These are phyloP conservation scores for Polytolypa hystricis DNA, from an alignment of 2,329 filamentous ascomycete species.

Conservation along the genomic window DNA sequence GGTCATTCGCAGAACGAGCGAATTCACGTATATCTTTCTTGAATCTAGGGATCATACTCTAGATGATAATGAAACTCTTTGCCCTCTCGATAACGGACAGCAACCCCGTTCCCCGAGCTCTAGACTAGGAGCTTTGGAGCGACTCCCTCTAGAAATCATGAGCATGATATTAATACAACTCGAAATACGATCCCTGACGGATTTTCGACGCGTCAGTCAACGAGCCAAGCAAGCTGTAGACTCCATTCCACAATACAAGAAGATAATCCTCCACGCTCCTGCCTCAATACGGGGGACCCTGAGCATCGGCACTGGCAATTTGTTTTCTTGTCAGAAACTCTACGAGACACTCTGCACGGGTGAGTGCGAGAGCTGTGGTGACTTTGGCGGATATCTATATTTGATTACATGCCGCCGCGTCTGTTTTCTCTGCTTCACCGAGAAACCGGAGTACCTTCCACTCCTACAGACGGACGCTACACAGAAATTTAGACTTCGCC, in stretches of 20 bases:
- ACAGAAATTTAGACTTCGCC: too few species aligned
- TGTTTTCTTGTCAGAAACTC: constrained; percentile 22
- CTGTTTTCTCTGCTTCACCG: constrained; percentile 29
- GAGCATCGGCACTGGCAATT: constrained; percentile 22
- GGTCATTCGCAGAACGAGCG: too few species aligned
- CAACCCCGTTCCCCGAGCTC: constrained; percentile 5
- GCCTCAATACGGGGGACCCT: constrained; percentile 25
- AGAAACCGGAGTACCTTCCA: too few species aligned
- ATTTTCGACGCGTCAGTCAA: constrained; percentile 27
- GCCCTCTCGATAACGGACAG: constrained; percentile 18
- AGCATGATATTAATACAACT: constrained; percentile 17
- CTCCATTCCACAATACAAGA: constrained; percentile 25
- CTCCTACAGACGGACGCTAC: too few species aligned
- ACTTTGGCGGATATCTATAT: constrained; percentile 30
- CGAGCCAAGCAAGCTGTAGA: constrained; percentile 26
- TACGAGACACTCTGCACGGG: constrained; percentile 22
- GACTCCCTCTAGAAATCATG: constrained; percentile 21
- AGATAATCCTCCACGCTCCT: constrained; percentile 22
- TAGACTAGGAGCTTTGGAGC: constrained; percentile 18
- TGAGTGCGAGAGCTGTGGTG: constrained; percentile 25
- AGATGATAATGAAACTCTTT: constrained; percentile 10
- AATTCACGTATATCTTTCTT: too few species aligned
- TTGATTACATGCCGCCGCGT: constrained; percentile 29
- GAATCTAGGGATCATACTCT: too few species aligned
- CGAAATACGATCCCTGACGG: constrained; percentile 24